Evolutionary conservation across 73 alveolate species (phyloP).

Genomic region (Stentor coeruleus): DNA sequence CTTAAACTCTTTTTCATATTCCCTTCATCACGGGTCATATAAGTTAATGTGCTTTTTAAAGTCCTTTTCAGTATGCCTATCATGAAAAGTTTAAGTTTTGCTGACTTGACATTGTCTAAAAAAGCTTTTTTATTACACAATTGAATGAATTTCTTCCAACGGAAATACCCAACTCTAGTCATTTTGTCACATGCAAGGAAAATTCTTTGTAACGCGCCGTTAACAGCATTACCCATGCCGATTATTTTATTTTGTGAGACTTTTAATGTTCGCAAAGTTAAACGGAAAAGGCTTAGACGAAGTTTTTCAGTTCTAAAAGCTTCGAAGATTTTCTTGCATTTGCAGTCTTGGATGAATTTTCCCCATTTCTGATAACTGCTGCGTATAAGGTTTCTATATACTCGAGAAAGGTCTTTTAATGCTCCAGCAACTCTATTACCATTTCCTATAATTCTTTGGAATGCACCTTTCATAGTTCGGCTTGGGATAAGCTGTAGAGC

Average conservation of each 20-base stretch:
- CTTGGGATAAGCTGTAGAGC: neutral
- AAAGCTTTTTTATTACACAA: neutral
- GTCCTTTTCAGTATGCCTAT: neutral
- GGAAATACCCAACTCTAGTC: neutral
- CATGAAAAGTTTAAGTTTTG: neutral
- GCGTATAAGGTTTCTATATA: neutral
- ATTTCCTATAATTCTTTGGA: neutral
- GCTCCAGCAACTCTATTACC: conserved; percentile 4
- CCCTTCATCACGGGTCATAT: neutral
- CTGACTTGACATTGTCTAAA: neutral
- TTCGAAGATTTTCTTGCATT: neutral
- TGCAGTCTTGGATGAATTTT: neutral
- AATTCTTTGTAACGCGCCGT: neutral
- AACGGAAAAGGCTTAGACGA: neutral
- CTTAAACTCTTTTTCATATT: neutral
- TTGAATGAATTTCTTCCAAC: neutral
- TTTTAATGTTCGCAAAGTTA: neutral
- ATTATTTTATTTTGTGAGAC: too few relatives aligned
- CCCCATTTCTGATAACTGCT: neutral
- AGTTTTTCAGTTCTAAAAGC: neutral
- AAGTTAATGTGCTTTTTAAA: neutral
- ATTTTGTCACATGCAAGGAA: neutral
- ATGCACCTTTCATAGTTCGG: neutral
- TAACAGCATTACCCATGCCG: neutral
- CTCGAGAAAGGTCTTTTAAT: neutral